These are phyloP conservation scores for Alternaria arborescens DNA, from an alignment of 2,329 filamentous ascomycete genomes.

Conservation along the genomic window DNA sequence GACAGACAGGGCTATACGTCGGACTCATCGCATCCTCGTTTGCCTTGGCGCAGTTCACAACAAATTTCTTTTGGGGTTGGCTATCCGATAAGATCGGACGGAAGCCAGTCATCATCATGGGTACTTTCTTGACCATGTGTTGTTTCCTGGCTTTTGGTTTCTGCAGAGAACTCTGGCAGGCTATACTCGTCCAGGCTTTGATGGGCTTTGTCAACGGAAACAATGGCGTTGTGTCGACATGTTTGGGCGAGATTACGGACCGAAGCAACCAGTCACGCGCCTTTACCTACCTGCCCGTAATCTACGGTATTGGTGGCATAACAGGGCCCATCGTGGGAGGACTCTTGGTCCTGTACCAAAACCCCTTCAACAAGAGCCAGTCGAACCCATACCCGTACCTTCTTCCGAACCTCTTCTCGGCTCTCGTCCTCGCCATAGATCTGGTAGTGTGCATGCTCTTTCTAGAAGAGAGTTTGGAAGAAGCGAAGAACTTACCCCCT, in stretches of 20 bases:
- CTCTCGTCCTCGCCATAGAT: conserved; percentile 74
- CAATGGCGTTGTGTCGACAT: conserved; percentile 91
- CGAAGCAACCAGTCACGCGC: conserved; percentile 91
- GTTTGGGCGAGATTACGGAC: conserved; percentile 93
- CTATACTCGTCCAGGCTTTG: conserved; percentile 82
- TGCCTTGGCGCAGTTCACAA: conserved; percentile 88
- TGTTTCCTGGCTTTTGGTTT: conserved; percentile 91
- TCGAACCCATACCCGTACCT: conserved; percentile 79
- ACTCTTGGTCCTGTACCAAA: conserved; percentile 73
- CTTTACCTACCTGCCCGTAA: conserved; percentile 92
- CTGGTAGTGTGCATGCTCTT: conserved; percentile 79
- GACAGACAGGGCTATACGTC: conserved; percentile 83
- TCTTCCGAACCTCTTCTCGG: conserved; percentile 81
- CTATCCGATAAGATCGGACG: conserved; percentile 80
- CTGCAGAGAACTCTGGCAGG: conserved; percentile 81
- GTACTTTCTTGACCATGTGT: conserved; percentile 80
- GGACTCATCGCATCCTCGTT: conserved; percentile 91
- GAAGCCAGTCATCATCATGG: conserved; percentile 82
- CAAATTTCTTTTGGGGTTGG: conserved; percentile 92
- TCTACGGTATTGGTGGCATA: conserved; percentile 95
- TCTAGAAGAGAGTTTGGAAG: conserved; percentile 85
- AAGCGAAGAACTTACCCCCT: conserved; percentile 68
- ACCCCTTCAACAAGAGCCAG: conserved; percentile 62
- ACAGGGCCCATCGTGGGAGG: conserved; percentile 93
- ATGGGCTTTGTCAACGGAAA: conserved; percentile 98